Evolutionary conservation across 2,329 filamentous ascomycete genomes (phyloP).

Genomic region (Claviceps fusiformis): DNA sequence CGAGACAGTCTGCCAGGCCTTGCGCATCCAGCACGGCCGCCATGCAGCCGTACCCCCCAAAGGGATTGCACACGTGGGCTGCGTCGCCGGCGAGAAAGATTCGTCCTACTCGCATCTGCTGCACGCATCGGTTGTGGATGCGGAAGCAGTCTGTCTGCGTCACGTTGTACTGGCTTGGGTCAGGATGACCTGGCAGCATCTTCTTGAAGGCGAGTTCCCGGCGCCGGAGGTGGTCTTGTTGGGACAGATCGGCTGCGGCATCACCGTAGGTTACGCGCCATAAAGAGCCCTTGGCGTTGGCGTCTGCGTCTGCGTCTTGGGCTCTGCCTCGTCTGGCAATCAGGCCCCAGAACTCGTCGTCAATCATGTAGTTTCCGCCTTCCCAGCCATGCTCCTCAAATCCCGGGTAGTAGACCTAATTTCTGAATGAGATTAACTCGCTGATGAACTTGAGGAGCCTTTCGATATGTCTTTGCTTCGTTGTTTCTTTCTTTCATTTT

Average conservation of each 20-base stretch:
- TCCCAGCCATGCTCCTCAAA: constrained; percentile 29
- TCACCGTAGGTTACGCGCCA: constrained; percentile 42
- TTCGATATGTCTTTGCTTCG: too few relatives aligned
- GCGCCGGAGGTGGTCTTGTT: constrained; percentile 15
- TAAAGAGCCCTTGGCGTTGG: constrained; percentile 20
- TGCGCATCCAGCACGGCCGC: constrained; percentile 34
- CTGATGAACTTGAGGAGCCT: too few relatives aligned
- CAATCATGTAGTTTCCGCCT: constrained; percentile 36
- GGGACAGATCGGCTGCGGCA: constrained; percentile 27
- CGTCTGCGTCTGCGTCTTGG: neutral
- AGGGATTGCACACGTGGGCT: constrained; percentile 39
- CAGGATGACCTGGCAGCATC: constrained; percentile 35
- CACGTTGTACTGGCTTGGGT: constrained; percentile 33
- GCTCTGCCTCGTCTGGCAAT: constrained; percentile 34
- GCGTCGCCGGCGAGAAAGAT: constrained; percentile 37
- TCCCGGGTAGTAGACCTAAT: constrained; percentile 28
- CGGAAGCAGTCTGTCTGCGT: constrained; percentile 27
- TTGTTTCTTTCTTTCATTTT: too few relatives aligned
- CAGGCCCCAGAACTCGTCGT: constrained; percentile 39
- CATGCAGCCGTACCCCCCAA: constrained; percentile 36
- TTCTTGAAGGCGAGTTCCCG: constrained; percentile 20
- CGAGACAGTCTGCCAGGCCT: constrained; percentile 32
- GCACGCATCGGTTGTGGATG: constrained; percentile 35
- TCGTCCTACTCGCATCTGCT: constrained; percentile 31
- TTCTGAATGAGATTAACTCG: neutral